phyloP scores from a whole-genome alignment of 495 filamentous ascomycete genomes.

The Podospora pseudoanserina region DNA sequence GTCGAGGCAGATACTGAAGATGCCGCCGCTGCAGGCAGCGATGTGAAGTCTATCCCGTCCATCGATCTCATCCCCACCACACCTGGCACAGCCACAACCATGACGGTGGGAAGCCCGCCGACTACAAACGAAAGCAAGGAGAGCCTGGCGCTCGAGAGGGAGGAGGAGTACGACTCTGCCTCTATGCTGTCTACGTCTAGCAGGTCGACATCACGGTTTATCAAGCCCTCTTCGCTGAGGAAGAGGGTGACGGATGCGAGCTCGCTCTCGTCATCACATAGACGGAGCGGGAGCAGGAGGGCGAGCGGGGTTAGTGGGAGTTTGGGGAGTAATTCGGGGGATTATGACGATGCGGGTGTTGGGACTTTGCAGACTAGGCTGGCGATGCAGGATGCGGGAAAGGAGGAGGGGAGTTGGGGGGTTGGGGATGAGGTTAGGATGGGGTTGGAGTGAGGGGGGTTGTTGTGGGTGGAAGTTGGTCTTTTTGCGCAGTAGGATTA shows the following conservation, averaged over 20 bases:
- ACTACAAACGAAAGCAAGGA: background rate
- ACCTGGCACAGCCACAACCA: background rate
- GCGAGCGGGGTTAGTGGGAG: slow-evolving; percentile 18
- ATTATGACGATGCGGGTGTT: slow-evolving; percentile 30
- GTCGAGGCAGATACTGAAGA: slow-evolving; percentile 60
- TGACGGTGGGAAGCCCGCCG: background rate
- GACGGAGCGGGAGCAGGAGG: slow-evolving; percentile 17
- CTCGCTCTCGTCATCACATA: slow-evolving; percentile 6
- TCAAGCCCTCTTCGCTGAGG: slow-evolving; percentile 21
- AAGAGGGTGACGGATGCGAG: slow-evolving; percentile 18
- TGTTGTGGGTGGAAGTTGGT: background rate
- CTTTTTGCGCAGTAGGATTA: too few relatives aligned
- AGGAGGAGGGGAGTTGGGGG: slow-evolving; percentile 32
- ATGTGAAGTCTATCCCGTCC: background rate
- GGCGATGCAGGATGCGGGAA: slow-evolving; percentile 32
- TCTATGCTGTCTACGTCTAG: slow-evolving; percentile 33
- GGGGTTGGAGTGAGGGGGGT: slow-evolving; percentile 31
- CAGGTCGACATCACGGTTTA: slow-evolving; percentile 20
- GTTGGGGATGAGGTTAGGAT: slow-evolving; percentile 40
- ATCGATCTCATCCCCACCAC: background rate
- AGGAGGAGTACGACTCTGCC: slow-evolving; percentile 27
- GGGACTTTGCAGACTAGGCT: slow-evolving; percentile 22
- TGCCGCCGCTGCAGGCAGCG: slow-evolving; percentile 15
- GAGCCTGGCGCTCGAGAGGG: slow-evolving; percentile 3
- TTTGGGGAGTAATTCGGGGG: slow-evolving; percentile 4